A percentile compares a stretch with the other conserved stretches of the same genome.
Conservation (phyloP, 495 filamentous ascomycete genomes). For the Letharia lupina region DNA sequence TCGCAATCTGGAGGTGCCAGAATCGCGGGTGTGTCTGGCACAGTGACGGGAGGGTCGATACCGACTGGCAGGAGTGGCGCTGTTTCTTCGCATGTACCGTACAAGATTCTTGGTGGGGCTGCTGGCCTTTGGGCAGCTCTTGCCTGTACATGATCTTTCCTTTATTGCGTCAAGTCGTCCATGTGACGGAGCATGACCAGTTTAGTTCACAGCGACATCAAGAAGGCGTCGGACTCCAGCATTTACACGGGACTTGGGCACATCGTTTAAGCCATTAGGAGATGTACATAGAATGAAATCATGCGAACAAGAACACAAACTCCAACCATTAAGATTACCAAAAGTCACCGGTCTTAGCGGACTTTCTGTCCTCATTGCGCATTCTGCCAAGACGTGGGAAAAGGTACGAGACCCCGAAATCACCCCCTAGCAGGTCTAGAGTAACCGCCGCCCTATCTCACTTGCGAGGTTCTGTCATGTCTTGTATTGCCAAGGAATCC, state of each 20-base stretch:
- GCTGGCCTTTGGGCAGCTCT: conserved; percentile 7
- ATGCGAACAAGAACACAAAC: background rate
- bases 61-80: conserved; percentile 11
- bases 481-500: no score
- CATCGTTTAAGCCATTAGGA: background rate
- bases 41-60: conserved; percentile 6
- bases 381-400: background rate
- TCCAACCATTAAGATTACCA: background rate
- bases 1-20: conserved; percentile 29
- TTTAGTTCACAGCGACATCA: conserved; percentile 4
- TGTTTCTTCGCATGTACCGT: conserved; percentile 4
- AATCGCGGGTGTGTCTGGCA: conserved; percentile 9
- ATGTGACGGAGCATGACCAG: background rate
- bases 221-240: background rate
- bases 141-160: conserved; percentile 1
- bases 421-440: no score
- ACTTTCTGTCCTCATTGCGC: background rate
- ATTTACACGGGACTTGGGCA: background rate
- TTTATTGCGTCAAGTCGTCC: background rate
- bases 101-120: background rate
- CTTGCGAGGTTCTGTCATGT: no score
- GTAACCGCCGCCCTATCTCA: no score
- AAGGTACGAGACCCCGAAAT: no score
- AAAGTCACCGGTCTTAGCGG: background rate
- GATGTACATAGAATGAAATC: conserved; percentile 8